These are phyloP conservation scores for Monilinia vaccinii-corymbosi DNA, from an alignment of 2,329 filamentous ascomycete species.

Conservation along the genomic window DNA sequence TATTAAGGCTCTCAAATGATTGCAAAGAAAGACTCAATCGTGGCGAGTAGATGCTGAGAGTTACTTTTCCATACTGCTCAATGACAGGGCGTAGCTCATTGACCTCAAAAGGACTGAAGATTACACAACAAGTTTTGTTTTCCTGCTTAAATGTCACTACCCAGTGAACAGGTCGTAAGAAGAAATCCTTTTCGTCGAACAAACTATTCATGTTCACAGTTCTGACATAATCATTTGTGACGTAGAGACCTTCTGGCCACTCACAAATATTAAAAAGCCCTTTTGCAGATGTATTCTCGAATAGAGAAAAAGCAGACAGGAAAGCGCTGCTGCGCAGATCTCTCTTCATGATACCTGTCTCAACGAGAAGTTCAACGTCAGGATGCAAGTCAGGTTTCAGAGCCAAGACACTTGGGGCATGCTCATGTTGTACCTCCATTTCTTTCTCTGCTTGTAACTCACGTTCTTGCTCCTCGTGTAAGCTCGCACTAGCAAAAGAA, in stretches of 20 bases:
- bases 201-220: conserved; percentile 32
- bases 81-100: conserved; percentile 40
- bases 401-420: conserved; percentile 35
- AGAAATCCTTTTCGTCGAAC: conserved; percentile 33
- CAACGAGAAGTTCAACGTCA: conserved; percentile 35
- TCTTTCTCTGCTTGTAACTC: conserved; percentile 58
- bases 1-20: conserved; percentile 37
- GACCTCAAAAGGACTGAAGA: conserved; percentile 54
- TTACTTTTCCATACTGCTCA: conserved; percentile 27
- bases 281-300: conserved; percentile 35
- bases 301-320: conserved; percentile 36
- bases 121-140: conserved; percentile 24
- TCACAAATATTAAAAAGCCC: conserved; percentile 28
- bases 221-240: conserved; percentile 41
- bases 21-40: conserved; percentile 32
- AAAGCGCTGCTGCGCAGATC: conserved; percentile 31
- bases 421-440: conserved; percentile 46
- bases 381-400: conserved; percentile 35
- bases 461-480: conserved; percentile 60
- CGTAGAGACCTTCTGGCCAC: conserved; percentile 36
- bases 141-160: conserved; percentile 33
- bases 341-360: conserved; percentile 28
- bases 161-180: conserved; percentile 46
- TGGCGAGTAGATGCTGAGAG: conserved; percentile 44
- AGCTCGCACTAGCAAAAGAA: conserved; percentile 29